phyloP scores from a whole-genome alignment of 805 yeast species.

The Yarrowia sp. region DNA sequence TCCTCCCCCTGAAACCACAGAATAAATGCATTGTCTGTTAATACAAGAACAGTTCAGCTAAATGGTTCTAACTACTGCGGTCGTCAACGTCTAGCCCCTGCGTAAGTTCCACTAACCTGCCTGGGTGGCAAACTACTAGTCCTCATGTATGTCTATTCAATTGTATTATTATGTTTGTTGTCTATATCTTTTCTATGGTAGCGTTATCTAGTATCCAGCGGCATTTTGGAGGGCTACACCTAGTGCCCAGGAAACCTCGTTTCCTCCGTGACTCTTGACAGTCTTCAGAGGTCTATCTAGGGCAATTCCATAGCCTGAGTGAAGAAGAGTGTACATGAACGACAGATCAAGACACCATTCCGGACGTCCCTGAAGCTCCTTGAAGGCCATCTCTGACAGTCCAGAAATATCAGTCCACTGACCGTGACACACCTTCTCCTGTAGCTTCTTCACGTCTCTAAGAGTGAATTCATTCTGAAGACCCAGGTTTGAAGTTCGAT shows the following conservation, averaged over 20 bases:
- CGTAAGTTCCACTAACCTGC: constrained; percentile 1
- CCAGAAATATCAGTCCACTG: constrained; percentile 56
- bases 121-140: neutral
- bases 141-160: neutral
- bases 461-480: constrained; percentile 87
- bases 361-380: constrained; percentile 75
- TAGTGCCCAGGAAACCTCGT: constrained; percentile 96
- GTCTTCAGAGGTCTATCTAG: constrained; percentile 84
- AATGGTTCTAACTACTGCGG: neutral
- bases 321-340: constrained; percentile 85
- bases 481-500: constrained; percentile 89
- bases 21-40: neutral
- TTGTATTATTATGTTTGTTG: constrained; percentile 1
- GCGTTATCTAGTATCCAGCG: constrained; percentile 48
- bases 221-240: constrained; percentile 72
- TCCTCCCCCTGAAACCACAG: too few relatives aligned
- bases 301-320: constrained; percentile 95
- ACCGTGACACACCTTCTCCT: constrained; percentile 86
- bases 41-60: neutral
- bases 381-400: constrained; percentile 48
- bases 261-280: constrained; percentile 82
- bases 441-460: constrained; percentile 77
- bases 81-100: neutral
- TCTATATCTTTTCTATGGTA: neutral
- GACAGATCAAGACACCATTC: constrained; percentile 93